Base-by-base conservation (phyloP, 371 early-diverging fungal species). In the Antonospora locustae region DNA sequence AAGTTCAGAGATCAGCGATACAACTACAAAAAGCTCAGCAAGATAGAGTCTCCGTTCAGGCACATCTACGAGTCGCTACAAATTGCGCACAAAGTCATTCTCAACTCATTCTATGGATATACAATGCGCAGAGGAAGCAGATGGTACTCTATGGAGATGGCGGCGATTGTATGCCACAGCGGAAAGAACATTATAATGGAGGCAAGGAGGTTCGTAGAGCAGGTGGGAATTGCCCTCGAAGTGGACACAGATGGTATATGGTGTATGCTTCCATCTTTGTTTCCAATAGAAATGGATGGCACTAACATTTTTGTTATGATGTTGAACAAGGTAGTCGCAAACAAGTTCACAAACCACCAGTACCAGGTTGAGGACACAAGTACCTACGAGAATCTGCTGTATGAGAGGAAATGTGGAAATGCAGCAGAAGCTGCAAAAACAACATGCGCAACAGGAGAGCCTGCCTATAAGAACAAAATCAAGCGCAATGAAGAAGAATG, bases 121-220 rank as follows among this genome's bases (percentile, higher is more conserved):
- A 94, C 94, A 25, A 96, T 94, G 95, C 80, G 92, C 60, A 93
- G 89, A 73, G 94, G 92, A 30, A 86, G 92, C 0, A 83, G 99
- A 49, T 98, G 99, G 99, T 90, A 88, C 71, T 91, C 92, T 0
- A 82, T 95, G 79, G 95, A 95, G 72, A 98, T 96, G 97, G 96
- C 92, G 0, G 96, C 95, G 34, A 64, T 71, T n/a, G 94, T 94
- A 36, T 95, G 96, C 75, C 68, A 88, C 62, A 90, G 90, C 0
- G 97, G 96, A 11, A 85, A 92, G 0, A 79, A 79, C 20, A 93
- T 98, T 65, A 96, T 96, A 63, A 92, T 89, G 70, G 80, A 86
- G 78, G 95, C 96, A 5, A 81, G 89, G 24, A 73, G 82, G 41
- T 76, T 89, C 4, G 84, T 96, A 0, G 95, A 95, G 60, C 81